Evolutionary conservation across 2,329 filamentous ascomycete species (phyloP).

Genomic region (Helminthosporium solani): DNA sequence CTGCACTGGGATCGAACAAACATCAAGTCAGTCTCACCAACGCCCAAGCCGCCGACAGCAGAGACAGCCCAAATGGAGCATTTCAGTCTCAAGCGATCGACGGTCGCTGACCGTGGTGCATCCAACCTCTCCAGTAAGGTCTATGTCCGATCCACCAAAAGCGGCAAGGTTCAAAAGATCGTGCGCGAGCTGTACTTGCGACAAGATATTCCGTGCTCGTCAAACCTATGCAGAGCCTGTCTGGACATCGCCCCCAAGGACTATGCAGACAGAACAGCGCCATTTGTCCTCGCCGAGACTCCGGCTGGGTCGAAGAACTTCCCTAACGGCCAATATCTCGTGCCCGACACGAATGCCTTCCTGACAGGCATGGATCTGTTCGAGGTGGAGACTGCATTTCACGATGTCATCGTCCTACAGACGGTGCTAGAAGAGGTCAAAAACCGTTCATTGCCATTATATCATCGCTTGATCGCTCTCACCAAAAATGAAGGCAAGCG

Average conservation of each 20-base stretch:
- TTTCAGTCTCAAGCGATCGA: conserved; percentile 60
- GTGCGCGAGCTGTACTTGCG: conserved; percentile 94
- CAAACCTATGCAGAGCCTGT: conserved; percentile 78
- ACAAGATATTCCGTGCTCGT: conserved; percentile 96
- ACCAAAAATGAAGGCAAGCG: conserved; percentile 96
- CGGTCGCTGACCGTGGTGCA: conserved; percentile 55
- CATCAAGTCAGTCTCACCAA: conserved; percentile 9
- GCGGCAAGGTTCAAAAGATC: conserved; percentile 97
- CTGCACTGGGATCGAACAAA: conserved; percentile 26
- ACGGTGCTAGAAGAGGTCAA: conserved; percentile 95
- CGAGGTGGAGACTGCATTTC: conserved; percentile 86
- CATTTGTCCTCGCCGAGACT: conserved; percentile 85
- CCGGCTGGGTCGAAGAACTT: conserved; percentile 82
- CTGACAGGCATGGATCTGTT: conserved; percentile 97
- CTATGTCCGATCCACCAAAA: conserved; percentile 91
- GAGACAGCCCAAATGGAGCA: conserved; percentile 31
- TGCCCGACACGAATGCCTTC: conserved; percentile 95
- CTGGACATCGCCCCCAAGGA: conserved; percentile 73
- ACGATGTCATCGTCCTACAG: conserved; percentile 95
- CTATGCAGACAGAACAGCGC: conserved; percentile 76
- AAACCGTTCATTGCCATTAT: conserved; percentile 89
- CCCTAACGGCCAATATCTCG: conserved; percentile 85
- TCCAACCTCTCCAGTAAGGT: conserved; percentile 91
- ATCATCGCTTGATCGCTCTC: conserved; percentile 86
- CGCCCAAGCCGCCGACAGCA: conserved; percentile 2